A percentile compares a stretch with the other conserved stretches of the same genome.
Conservation (phyloP, 75 land plant species). For the Selaginella tamariscina region DNA sequence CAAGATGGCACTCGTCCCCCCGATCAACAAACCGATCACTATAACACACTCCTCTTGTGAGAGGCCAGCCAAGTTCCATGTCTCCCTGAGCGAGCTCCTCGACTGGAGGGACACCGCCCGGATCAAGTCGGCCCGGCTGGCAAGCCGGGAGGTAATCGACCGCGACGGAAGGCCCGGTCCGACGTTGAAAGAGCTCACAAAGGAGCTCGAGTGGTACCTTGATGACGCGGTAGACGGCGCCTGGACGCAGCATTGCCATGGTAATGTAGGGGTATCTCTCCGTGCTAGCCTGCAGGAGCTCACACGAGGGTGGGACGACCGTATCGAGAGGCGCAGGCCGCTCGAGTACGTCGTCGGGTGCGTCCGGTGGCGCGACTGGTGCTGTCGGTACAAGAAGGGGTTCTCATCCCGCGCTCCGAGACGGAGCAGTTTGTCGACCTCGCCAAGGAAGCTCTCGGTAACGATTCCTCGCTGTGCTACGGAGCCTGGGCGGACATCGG, state of each 20-base stretch:
- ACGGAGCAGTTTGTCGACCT: too few relatives aligned
- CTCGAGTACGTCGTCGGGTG: conserved; percentile 92
- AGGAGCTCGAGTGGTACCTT: conserved; percentile 73
- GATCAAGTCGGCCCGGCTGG: conserved; percentile 55
- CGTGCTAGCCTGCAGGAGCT: conserved; percentile 47
- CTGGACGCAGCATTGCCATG: not conserved
- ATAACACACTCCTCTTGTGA: too few relatives aligned
- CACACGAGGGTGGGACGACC: conserved; percentile 52
- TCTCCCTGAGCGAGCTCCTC: conserved; percentile 27
- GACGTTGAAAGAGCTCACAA: conserved; percentile 32
- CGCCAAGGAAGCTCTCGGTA: conserved; percentile 34
- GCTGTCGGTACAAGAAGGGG: conserved; percentile 73
- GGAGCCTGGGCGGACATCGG: conserved; percentile 94
- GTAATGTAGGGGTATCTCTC: too few relatives aligned
- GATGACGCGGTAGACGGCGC: conserved; percentile 53
- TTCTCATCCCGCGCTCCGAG: conserved; percentile 92
- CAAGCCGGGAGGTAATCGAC: conserved; percentile 35
- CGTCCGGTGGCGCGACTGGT: conserved; percentile 95
- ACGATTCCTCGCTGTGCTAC: conserved; percentile 21
- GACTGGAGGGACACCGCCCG: too few relatives aligned
- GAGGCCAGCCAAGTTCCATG: conserved; percentile 12
- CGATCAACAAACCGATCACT: too few relatives aligned
- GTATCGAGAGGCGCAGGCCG: conserved; percentile 65
- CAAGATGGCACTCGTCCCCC: too few relatives aligned
- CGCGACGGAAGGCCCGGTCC: conserved; percentile 39